Conservation (phyloP, 331 rosid species). For the Spiraea crenata region DNA sequence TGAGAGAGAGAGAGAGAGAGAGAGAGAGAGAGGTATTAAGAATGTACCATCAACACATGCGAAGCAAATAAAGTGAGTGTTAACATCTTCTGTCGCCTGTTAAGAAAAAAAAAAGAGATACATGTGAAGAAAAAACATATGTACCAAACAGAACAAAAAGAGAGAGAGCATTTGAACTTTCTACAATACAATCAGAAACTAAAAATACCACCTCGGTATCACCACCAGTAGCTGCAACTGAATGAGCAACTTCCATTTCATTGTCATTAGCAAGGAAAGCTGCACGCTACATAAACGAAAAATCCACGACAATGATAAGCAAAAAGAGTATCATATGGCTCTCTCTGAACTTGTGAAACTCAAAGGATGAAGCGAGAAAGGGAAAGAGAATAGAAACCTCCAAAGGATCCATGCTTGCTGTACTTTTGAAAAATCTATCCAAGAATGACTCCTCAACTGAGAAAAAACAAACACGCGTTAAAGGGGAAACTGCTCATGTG, state of each 20-base stretch:
- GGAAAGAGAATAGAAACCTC: slow-evolving; percentile 51
- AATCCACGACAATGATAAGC: slow-evolving; percentile 19
- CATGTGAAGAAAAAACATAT: neutral
- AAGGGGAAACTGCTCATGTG: neutral
- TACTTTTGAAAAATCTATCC: slow-evolving; percentile 75
- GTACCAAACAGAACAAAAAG: neutral
- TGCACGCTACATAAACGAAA: slow-evolving; percentile 60
- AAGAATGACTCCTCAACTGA: slow-evolving; percentile 78
- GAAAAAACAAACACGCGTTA: slow-evolving; percentile 16
- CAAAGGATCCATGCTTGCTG: slow-evolving; percentile 71
- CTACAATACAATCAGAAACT: neutral
- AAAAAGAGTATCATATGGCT: neutral
- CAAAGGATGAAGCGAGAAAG: slow-evolving; percentile 1
- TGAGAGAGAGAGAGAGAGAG: neutral
- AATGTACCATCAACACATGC: slow-evolving; percentile 68
- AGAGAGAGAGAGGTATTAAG: slow-evolving; percentile 10
- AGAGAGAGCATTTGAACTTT: neutral
- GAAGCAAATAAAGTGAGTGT: slow-evolving; percentile 86
- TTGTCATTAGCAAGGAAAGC: slow-evolving; percentile 74
- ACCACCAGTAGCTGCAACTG: slow-evolving; percentile 87
- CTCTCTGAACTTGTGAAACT: neutral
- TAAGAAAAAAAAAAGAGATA: slow-evolving; percentile 16
- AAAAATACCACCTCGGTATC: slow-evolving; percentile 65
- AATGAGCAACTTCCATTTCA: slow-evolving; percentile 94
- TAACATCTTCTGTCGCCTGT: slow-evolving; percentile 68